Conservation (phyloP, 495 filamentous ascomycete genomes). For the Penicillium canescens region DNA sequence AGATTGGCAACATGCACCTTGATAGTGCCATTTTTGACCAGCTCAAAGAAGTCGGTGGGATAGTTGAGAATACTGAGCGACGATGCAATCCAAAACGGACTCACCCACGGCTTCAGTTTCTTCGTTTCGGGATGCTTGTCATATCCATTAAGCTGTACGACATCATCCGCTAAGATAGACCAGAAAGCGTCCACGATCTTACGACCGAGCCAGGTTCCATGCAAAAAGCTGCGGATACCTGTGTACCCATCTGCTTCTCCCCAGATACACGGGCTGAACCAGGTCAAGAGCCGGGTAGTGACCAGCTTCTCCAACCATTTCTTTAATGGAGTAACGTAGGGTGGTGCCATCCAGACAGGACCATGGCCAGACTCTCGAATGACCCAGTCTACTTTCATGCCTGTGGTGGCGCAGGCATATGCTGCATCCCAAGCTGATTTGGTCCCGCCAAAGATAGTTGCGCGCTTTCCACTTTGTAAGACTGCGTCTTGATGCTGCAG, state of each 20-base stretch:
- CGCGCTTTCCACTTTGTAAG: slow-evolving; percentile 31
- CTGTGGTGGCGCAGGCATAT: slow-evolving; percentile 64
- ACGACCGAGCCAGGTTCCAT: slow-evolving; percentile 66
- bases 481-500: slow-evolving; percentile 37
- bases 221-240: slow-evolving; percentile 55
- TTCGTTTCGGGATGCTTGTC: slow-evolving; percentile 61
- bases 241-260: slow-evolving; percentile 52
- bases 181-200: slow-evolving; percentile 71
- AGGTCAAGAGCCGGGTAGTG: slow-evolving; percentile 62
- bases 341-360: slow-evolving; percentile 67
- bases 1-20: slow-evolving; percentile 66
- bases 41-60: slow-evolving; percentile 62
- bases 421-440: slow-evolving; percentile 81
- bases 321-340: slow-evolving; percentile 61
- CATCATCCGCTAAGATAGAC: slow-evolving; percentile 58
- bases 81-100: slow-evolving; percentile 62
- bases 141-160: slow-evolving; percentile 58
- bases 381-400: slow-evolving; percentile 72
- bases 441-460: slow-evolving; percentile 67
- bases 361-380: slow-evolving; percentile 78
- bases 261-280: slow-evolving; percentile 66
- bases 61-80: slow-evolving; percentile 72
- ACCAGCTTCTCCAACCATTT: slow-evolving; percentile 66
- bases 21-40: slow-evolving; percentile 57
- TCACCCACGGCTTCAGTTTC: slow-evolving; percentile 67